Evolutionary conservation across 176 grass and related monocot species (phyloP), one percentile per base, ranked within the genome.

Genomic region (Oryza nivara): DNA sequence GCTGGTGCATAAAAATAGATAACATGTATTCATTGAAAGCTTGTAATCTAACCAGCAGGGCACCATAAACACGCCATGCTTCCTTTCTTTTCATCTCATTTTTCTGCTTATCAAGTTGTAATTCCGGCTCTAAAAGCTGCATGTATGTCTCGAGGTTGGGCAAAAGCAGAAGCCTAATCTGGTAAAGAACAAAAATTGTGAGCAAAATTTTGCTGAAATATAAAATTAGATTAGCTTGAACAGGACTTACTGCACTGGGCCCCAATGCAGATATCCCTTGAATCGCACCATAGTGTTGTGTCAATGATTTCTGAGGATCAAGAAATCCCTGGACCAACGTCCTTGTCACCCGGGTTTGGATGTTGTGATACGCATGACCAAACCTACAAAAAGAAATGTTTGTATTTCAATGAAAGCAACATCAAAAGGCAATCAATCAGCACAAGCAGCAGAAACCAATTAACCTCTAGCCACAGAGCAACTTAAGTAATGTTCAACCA

Each of bases 31-130:
- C 73, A 43, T 35, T 41, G 17, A 75, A 44, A 70, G 25, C 45
- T 82, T 52, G 49, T 17, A 64, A 75, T 83, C 82, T 86, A 63
- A 98, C 95, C 92, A 93, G 56, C 67, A 98, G 75, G 69, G 93
- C 89, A 88, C 88, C 88, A 78, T 95, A 92, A 82, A 98, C 96
- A 88, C 83, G 96, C 89, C 96, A 98, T 84, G 93, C 96, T 86
- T 98, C 93, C 80, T 94, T 98, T 73, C 96, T 89, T 78, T 95
- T 98, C 87, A 91, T 85, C 79, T 95, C 96, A 83, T 98, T 98
- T 90, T 87, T 92, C 78, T 98, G 96, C 65, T 95, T 92, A 67
- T 98, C 89, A 47, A 91, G 93, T 80, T 95, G 93, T 79, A 98
- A 86, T 74, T 98, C 96, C 4, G 91, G 96, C 20, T 91, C 93